A percentile compares a stretch with the other conserved stretches of the same genome.
Evolutionary conservation across 169 alveolate species (phyloP).

Genomic region (Plasmodium falciparum): DNA sequence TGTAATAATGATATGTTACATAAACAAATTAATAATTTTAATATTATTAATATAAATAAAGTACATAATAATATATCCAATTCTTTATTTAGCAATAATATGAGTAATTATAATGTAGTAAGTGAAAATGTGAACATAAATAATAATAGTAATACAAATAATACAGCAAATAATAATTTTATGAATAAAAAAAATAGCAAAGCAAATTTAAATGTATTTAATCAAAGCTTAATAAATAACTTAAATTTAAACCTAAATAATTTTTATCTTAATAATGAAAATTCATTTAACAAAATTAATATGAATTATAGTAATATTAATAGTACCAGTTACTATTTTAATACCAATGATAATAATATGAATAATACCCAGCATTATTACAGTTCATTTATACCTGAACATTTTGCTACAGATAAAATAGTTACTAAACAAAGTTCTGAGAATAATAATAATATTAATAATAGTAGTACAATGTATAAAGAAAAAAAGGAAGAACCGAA

Average conservation of each 20-base stretch:
- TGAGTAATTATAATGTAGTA: not conserved
- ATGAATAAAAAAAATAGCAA: conserved; percentile 32
- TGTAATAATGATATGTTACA: conserved; percentile 4
- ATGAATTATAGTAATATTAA: conserved; percentile 30
- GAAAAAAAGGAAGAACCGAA: conserved; percentile 43
- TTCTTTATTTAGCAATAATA: conserved; percentile 2
- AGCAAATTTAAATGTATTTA: conserved; percentile 21
- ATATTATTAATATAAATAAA: no score
- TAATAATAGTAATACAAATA: conserved; percentile 5
- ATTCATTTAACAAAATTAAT: conserved; percentile 29
- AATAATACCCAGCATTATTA: conserved; percentile 26
- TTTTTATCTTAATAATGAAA: conserved; percentile 27
- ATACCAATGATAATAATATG: conserved; percentile 13
- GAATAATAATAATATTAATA: conserved; percentile 13
- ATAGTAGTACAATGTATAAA: conserved; percentile 27
- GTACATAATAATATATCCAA: no score
- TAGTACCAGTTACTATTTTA: conserved; percentile 21
- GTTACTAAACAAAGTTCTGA: not conserved
- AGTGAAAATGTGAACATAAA: conserved; percentile 1
- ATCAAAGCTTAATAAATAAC: conserved; percentile 26
- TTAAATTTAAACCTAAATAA: conserved; percentile 13
- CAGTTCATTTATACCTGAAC: conserved; percentile 4
- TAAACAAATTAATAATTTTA: no score
- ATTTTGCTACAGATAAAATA: conserved; percentile 3
- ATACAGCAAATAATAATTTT: conserved; percentile 12